Base-by-base conservation (phyloP, 768 basidiomycete species). In the Tremella mesenterica region DNA sequence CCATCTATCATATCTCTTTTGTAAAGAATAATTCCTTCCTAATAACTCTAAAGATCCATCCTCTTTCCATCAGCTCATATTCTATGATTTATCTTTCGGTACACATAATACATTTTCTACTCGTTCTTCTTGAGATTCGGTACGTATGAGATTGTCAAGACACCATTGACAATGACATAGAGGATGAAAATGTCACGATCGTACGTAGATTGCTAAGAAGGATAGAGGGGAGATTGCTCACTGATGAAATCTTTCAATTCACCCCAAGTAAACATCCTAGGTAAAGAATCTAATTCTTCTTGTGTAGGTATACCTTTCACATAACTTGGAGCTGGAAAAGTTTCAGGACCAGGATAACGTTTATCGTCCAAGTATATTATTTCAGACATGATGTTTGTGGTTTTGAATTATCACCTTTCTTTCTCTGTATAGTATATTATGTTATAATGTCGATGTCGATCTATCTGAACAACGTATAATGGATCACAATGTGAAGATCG, bases 191-290 rank as follows among this genome's bases (percentile, higher is more conserved):
- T n/a, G n/a, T n/a, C n/a, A n/a, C n/a, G n/a, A n/a, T n/a, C n/a
- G n/a, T n/a, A n/a, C n/a, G n/a, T n/a, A n/a, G n/a, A n/a, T n/a
- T n/a, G n/a, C n/a, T n/a, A n/a, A n/a, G n/a, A n/a, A n/a, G n/a
- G n/a, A n/a, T n/a, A n/a, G n/a, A n/a, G n/a, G n/a, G n/a, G n/a
- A n/a, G n/a, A n/a, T n/a, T n/a, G n/a, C n/a, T n/a, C n/a, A n/a
- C n/a, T 36, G 28, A 67, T 48, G 31, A 69, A 64, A 34, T 52
- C 59, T 50, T 69, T 67, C 29, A 71, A 45, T 23, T 67, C 58
- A 10, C 70, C 71, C 69, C 69, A 73, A 3, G 65, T 69, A 50
- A 66, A 71, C 61, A 69, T 59, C 21, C 64, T 46, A 13, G 67
- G 67, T 30, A 65, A 65, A 10, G 65, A 64, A 48, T 69, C 71